Evolutionary conservation across 2,329 filamentous ascomycete species (phyloP).

Genomic region (Juglanconis sp.): DNA sequence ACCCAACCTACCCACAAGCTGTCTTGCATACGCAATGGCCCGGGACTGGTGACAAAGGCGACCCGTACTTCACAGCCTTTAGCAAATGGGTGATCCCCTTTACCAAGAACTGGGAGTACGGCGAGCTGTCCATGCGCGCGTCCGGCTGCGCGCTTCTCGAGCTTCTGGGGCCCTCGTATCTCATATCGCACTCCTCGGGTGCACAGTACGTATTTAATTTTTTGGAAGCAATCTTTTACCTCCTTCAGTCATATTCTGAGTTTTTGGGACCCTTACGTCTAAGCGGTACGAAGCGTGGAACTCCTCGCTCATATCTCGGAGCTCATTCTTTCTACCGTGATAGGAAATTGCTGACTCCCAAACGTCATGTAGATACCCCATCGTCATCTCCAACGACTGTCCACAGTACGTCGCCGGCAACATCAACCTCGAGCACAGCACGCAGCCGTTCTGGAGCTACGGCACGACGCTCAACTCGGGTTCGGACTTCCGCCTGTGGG

Average conservation of each 20-base stretch:
- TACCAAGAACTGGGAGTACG: conserved; percentile 21
- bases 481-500: conserved; percentile 18
- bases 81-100: conserved; percentile 40
- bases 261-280: no score
- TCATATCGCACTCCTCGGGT: conserved; percentile 27
- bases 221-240: no score
- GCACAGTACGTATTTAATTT: background rate
- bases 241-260: no score
- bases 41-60: conserved; percentile 32
- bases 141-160: conserved; percentile 23
- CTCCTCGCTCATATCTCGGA: no score
- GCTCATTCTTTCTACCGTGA: no score
- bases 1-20: conserved; percentile 29
- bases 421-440: conserved; percentile 30
- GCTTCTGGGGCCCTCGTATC: conserved; percentile 26
- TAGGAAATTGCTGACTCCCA: no score
- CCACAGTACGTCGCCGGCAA: conserved; percentile 27
- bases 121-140: conserved; percentile 23
- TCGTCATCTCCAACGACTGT: conserved; percentile 25
- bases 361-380: conserved; percentile 22
- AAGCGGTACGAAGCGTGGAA: no score
- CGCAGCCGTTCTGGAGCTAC: conserved; percentile 27
- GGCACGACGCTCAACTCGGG: conserved; percentile 12
- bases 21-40: conserved; percentile 32
- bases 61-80: conserved; percentile 46